Evolutionary conservation across 257 asterid species (phyloP), one percentile per base, ranked within the genome.

Genomic region (Rehmannia glutinosa): DNA sequence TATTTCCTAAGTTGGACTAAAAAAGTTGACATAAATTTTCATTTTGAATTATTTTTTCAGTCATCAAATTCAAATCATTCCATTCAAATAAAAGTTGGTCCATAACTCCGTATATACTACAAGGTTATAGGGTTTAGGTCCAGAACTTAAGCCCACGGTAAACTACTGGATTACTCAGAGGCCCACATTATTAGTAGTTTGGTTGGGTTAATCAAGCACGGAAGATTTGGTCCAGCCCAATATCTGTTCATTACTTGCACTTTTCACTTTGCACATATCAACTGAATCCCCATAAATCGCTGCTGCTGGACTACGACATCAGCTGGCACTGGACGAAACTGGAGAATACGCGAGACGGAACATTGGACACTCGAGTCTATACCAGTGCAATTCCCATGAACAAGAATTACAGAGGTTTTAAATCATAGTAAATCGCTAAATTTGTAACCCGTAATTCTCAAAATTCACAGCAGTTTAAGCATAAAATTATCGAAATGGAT

Each of bases 401-500:
- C 68, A 42, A 39, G 9, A 17, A 41, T 32, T 65, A 63, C 71
- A 59, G 68, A 66, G 64, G 58, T 54, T 8, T 24, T 12, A 36
- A 17, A 45, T 56, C 68, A 16, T 19, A 46, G 36, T 59, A 27
- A 25, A n/a, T n/a, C 9, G 8, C 58, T 28, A 8, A 10, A 23
- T 12, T 3, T 28, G 5, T 2, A 50, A 11, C 4, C 10, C 1
- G 15, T 16, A 65, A 23, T 19, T 42, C 70, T 13, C 49, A 28
- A 21, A 19, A 4, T 38, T 35, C 21, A 3, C 17, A 16, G 47
- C 33, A 30, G 13, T 64, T 58, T 32, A n/a, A 42, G 32, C 62
- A 27, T 8, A 21, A 9, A 23, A 15, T 8, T 16, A 6, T 8
- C 13, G 54, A 38, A 71, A 87, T 94, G 99, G 98, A 84, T 20